These are phyloP conservation scores for Pseudogymnoascus sp. DNA, from an alignment of 2,329 filamentous ascomycete genomes.

Conservation along the genomic window DNA sequence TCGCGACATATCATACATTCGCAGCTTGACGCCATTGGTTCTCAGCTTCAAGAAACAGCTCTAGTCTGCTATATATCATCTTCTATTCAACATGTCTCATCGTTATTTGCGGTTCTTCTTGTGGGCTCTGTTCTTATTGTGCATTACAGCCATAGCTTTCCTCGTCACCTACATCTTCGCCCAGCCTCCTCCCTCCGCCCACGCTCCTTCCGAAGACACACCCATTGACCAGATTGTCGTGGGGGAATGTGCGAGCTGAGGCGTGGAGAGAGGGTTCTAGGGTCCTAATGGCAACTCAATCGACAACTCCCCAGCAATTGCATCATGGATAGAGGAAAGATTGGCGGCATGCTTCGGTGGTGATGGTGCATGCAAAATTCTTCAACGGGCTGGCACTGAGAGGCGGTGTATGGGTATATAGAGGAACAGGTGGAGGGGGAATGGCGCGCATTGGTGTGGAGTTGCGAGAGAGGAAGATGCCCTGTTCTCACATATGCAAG, in stretches of 20 bases:
- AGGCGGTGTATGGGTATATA: slow-evolving; percentile 6
- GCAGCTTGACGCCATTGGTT: neutral
- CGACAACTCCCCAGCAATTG: too few species aligned
- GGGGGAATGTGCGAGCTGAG: too few species aligned
- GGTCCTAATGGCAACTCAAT: too few species aligned
- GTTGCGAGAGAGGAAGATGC: neutral
- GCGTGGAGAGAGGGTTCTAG: too few species aligned
- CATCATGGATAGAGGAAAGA: too few species aligned
- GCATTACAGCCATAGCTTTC: neutral
- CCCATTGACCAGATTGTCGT: neutral
- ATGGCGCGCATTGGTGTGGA: neutral
- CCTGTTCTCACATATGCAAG: neutral
- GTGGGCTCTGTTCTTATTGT: neutral
- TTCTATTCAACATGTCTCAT: neutral
- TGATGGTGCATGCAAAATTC: neutral
- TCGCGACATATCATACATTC: neutral
- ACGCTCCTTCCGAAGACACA: neutral
- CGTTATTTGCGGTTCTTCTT: neutral
- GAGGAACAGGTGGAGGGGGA: neutral
- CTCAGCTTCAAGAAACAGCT: neutral
- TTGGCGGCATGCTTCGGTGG: neutral
- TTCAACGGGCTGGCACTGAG: neutral
- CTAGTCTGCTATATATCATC: neutral
- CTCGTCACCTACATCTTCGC: neutral
- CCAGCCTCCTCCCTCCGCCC: neutral